Conservation (phyloP, 345 rosid species). For the Combretum micranthum region DNA sequence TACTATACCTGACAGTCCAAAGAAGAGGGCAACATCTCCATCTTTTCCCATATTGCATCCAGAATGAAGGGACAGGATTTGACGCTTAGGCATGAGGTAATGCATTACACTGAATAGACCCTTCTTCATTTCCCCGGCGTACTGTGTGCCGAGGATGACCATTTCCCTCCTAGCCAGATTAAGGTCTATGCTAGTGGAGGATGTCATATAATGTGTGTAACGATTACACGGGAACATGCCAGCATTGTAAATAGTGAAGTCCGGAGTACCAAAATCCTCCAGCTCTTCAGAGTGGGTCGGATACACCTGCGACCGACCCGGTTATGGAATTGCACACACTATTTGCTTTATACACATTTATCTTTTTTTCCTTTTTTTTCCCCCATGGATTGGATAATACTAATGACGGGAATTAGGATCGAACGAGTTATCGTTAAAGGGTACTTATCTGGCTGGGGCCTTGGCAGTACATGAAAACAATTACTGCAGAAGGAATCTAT, state of each 20-base stretch:
- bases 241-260: conserved; percentile 97
- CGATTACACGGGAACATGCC: conserved; percentile 99
- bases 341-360: conserved; percentile 12
- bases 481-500: neutral
- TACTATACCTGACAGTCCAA: conserved; percentile 92
- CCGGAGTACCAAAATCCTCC: conserved; percentile 96
- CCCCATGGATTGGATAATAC: no score
- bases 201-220: conserved; percentile 97
- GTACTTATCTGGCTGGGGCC: conserved; percentile 36
- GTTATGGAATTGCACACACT: conserved; percentile 51
- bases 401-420: no score
- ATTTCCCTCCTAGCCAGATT: conserved; percentile 92
- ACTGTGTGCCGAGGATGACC: conserved; percentile 98
- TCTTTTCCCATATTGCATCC: conserved; percentile 99
- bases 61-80: conserved; percentile 87
- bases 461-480: conserved; percentile 7
- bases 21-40: conserved; percentile 99
- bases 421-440: conserved; percentile 6
- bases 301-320: conserved; percentile 96
- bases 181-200: conserved; percentile 93
- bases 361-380: no score
- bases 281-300: conserved; percentile 97
- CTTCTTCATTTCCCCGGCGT: conserved; percentile 99
- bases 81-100: conserved; percentile 99
- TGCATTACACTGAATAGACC: conserved; percentile 98